phyloP scores from a whole-genome alignment of 768 basidiomycete species.

The Macrolepiota albuminosa region DNA sequence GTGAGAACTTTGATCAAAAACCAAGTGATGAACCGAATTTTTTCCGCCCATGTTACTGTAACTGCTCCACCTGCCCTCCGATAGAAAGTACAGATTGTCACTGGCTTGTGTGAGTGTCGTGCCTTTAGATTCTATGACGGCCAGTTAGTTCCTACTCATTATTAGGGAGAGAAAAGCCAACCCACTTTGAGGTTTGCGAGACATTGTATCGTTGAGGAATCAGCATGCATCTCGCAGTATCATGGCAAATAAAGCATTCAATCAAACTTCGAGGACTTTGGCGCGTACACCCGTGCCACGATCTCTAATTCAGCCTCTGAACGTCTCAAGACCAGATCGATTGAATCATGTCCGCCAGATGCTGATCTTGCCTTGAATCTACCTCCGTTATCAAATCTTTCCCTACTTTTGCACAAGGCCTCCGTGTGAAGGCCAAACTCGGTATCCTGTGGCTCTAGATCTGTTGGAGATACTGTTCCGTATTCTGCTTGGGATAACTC shows the following conservation, averaged over 20 bases:
- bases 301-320: not conserved
- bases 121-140: too few species aligned
- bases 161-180: not conserved
- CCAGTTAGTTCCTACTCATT: too few species aligned
- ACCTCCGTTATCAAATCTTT: not conserved
- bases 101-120: not conserved
- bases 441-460: not conserved
- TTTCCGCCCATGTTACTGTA: not conserved
- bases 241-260: not conserved
- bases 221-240: not conserved
- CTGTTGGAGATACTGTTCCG: not conserved
- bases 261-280: not conserved
- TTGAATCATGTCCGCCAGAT: not conserved
- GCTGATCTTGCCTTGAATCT: not conserved
- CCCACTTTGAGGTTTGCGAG: not conserved
- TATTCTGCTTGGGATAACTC: not conserved
- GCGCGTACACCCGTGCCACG: too few species aligned
- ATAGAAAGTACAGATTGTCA: not conserved
- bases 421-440: not conserved
- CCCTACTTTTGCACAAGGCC: not conserved
- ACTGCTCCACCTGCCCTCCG: not conserved
- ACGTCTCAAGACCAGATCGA: not conserved
- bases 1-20: slow-evolving; percentile 13
- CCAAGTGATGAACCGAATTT: not conserved
- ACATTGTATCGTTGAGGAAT: not conserved